Base-by-base conservation (phyloP, 2,329 filamentous ascomycete species). In the Phyllosticta capitalensis region DNA sequence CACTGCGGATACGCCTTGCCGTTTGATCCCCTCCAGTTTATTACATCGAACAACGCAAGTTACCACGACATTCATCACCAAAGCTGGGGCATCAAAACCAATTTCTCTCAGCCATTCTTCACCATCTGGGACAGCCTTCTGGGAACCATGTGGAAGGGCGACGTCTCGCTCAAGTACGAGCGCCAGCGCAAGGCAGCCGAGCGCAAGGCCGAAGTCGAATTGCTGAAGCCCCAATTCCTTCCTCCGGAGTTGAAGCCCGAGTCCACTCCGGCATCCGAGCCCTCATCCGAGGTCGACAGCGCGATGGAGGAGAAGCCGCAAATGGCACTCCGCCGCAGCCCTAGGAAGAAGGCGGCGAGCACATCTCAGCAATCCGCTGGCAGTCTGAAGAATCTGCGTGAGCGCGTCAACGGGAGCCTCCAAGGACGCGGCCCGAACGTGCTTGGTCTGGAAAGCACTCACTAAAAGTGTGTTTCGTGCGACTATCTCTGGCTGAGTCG, bases 31-130 rank as follows among this genome's bases (percentile, higher is more conserved):
- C 79, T 97, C 58, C 92, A 96, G 79, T 86, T 88, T 70, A 81
- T 97, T 62, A 95, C 92, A 52, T 88, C 88, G 72, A 97, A 99
- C 79, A 96, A 97, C 67, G 92, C 94, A 24, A 87, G 86, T 38
- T 99, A 97, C 74, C 94, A 99, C 71, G 94, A 99, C 70, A 92
- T 99, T 61, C 94, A 99, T 75, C 94, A 99, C 76, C 94, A 99
- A 76, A 95, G 89, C 74, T 97, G 92, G 92, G 94, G 94, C 60
- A 96, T 99, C 81, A 99, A 97, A 82, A 89, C 87, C 64, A 95
- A 95, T 76, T 95, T 90, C 73, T 88, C 86, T 5, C 90, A 95
- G 74, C 90, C 90, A 2, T 95, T 92, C 77, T 96, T 97, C 76
- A 96, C 89, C 54, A 91, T 96, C 76, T 97, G 94, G 90, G 94